Evolutionary conservation across 2,329 filamentous ascomycete genomes (phyloP).

Genomic region (Alternaria sp.): DNA sequence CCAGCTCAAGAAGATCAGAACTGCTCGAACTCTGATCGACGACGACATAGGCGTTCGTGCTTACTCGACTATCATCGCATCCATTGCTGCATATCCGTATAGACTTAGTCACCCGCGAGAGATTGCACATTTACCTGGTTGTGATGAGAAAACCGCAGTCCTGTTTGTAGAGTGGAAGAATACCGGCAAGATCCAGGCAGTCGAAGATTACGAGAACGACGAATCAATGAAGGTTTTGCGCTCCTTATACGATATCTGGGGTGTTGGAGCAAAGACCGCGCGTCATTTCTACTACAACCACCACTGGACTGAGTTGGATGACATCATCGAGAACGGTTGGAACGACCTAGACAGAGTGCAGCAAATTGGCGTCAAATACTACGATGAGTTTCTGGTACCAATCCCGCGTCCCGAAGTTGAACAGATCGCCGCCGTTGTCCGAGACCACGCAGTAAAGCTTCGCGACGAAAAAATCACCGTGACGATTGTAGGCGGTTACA

Average conservation of each 20-base stretch:
- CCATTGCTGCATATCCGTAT: constrained; percentile 81
- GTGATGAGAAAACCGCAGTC: constrained; percentile 78
- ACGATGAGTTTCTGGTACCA: constrained; percentile 78
- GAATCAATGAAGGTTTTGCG: constrained; percentile 70
- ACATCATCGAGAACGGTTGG: constrained; percentile 87
- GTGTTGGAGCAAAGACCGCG: constrained; percentile 84
- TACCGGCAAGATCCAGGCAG: constrained; percentile 69
- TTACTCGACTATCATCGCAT: constrained; percentile 86
- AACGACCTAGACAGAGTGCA: constrained; percentile 75
- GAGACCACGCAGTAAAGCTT: constrained; percentile 71
- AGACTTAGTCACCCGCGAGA: constrained; percentile 57
- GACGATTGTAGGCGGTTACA: constrained; percentile 80
- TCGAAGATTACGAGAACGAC: constrained; percentile 70
- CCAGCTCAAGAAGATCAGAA: constrained; percentile 76
- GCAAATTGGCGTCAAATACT: constrained; percentile 93
- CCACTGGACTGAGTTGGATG: constrained; percentile 84
- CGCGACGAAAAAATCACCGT: constrained; percentile 64
- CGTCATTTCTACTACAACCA: constrained; percentile 79
- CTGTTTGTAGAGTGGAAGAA: constrained; percentile 79
- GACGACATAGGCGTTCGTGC: constrained; percentile 84
- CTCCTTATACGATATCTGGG: constrained; percentile 86
- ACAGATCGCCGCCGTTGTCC: constrained; percentile 69
- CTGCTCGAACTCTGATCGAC: constrained; percentile 72
- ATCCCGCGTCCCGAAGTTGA: constrained; percentile 80
- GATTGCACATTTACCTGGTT: constrained; percentile 72